Evolutionary conservation across 352 stramenopile species (phyloP).

Genomic region (Globisporangium emineosum): DNA sequence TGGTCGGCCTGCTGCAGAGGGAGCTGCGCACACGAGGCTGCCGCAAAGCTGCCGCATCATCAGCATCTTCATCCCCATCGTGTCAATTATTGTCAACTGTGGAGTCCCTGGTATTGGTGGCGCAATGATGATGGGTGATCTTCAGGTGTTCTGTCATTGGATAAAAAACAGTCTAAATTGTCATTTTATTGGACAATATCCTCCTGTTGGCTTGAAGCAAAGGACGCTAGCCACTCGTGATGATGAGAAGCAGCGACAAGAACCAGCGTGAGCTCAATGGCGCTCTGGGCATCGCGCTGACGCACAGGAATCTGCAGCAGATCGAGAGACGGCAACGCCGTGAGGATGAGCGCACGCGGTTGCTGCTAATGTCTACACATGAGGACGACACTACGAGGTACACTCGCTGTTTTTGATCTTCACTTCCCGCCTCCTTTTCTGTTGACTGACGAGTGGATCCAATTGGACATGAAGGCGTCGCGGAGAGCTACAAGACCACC

Average conservation of each 20-base stretch:
- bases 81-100: conserved; percentile 3
- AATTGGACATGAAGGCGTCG: not conserved
- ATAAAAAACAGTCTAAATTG: not conserved
- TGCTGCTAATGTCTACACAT: not conserved
- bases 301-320: not conserved
- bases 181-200: not conserved
- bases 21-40: not conserved
- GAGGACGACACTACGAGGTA: not conserved
- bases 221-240: too few relatives aligned
- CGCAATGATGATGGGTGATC: not conserved
- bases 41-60: conserved; percentile 4
- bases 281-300: not conserved
- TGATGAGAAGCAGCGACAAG: not conserved
- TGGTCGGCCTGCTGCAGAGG: not conserved
- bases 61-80: not conserved
- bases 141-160: not conserved
- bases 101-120: not conserved
- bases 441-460: not conserved
- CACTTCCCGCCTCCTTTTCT: not conserved
- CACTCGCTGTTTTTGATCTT: not conserved
- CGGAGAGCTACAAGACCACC: not conserved
- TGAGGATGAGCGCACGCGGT: not conserved
- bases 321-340: not conserved
- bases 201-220: not conserved
- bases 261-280: not conserved